Conservation (phyloP, 441 rosid genomes). For the Brassica balearica region DNA sequence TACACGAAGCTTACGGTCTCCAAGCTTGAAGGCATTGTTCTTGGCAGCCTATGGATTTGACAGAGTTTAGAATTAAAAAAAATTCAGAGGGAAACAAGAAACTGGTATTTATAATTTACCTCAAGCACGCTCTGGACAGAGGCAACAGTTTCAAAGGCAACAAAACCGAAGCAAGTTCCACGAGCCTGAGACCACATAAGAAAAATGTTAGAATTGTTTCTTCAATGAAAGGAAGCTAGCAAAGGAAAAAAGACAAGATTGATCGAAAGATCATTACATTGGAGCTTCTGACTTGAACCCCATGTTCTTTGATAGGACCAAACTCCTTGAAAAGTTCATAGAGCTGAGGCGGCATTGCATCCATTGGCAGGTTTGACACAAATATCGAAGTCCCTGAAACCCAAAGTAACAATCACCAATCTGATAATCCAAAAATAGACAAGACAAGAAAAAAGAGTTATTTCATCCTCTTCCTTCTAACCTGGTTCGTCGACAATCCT, state of each 20-base stretch:
- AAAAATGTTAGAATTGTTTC: background rate
- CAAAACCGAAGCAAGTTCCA: conserved; percentile 61
- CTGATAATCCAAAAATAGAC: background rate
- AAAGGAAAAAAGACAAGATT: background rate
- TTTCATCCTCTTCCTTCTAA: background rate
- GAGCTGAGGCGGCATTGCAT: conserved; percentile 55
- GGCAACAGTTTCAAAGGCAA: conserved; percentile 58
- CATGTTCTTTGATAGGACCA: conserved; percentile 57
- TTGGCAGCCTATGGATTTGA: conserved; percentile 49
- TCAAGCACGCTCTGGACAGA: conserved; percentile 58
- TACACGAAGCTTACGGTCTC: conserved; percentile 63
- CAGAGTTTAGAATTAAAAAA: background rate
- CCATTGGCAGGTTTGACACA: conserved; percentile 61
- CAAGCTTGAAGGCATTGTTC: conserved; percentile 63
- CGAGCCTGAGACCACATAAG: conserved; percentile 37
- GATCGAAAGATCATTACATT: conserved; percentile 41
- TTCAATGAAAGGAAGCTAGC: too few species aligned
- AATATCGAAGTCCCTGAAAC: conserved; percentile 58
- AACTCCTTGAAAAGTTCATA: conserved; percentile 49
- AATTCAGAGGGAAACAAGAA: background rate
- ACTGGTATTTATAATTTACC: conserved; percentile 40
- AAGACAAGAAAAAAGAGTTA: background rate
- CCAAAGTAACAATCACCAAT: background rate
- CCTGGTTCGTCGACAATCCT: conserved; percentile 42
- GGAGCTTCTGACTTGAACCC: conserved; percentile 63